These are phyloP conservation scores for Dimocarpus longan DNA, from an alignment of 345 rosid genomes.

Conservation along the genomic window DNA sequence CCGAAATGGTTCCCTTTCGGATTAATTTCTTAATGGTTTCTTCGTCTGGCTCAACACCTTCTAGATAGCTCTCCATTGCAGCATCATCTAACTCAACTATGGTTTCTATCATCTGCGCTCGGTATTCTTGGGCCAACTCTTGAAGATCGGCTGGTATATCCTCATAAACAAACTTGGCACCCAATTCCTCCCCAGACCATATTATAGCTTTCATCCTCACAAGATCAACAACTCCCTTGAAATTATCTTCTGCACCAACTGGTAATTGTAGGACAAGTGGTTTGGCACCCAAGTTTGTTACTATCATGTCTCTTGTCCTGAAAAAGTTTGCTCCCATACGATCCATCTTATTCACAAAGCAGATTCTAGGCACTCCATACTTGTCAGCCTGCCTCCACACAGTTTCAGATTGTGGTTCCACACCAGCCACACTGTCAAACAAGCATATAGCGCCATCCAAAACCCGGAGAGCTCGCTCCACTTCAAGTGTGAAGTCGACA, in stretches of 20 bases:
- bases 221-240: slow-evolving; percentile 82
- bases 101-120: slow-evolving; percentile 63
- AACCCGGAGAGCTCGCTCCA: slow-evolving; percentile 94
- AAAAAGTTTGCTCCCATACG: slow-evolving; percentile 96
- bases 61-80: slow-evolving; percentile 90
- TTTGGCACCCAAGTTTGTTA: slow-evolving; percentile 92
- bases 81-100: slow-evolving; percentile 84
- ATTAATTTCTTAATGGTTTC: slow-evolving; percentile 71
- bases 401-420: slow-evolving; percentile 98
- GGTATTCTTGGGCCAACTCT: slow-evolving; percentile 77
- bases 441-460: slow-evolving; percentile 95
- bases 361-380: slow-evolving; percentile 95
- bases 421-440: slow-evolving; percentile 99
- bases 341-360: slow-evolving; percentile 97
- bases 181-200: slow-evolving; percentile 97
- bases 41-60: slow-evolving; percentile 95
- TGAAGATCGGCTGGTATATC: slow-evolving; percentile 85
- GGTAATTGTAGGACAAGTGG: slow-evolving; percentile 91
- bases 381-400: slow-evolving; percentile 99
- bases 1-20: slow-evolving; percentile 74
- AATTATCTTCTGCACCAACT: slow-evolving; percentile 81
- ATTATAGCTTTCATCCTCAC: slow-evolving; percentile 84
- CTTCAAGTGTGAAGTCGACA: slow-evolving; percentile 96
- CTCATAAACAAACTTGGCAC: slow-evolving; percentile 78
- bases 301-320: slow-evolving; percentile 92